phyloP scores from a whole-genome alignment of 306 rosid species.

The Gillenia trifoliata region DNA sequence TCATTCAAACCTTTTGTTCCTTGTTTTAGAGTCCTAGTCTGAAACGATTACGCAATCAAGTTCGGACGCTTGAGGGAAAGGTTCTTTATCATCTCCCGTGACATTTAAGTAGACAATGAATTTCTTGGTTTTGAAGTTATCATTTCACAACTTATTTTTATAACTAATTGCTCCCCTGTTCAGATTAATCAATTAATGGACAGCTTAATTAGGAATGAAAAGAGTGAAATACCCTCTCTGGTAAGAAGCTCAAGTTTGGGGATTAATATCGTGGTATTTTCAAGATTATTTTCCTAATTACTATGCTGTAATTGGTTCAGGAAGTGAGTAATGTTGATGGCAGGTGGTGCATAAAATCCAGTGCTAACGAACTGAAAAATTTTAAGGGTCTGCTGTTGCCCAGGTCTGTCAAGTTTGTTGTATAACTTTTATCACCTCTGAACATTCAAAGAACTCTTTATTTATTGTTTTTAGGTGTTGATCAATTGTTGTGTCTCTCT shows the following conservation, averaged over 20 bases:
- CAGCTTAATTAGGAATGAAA: constrained; percentile 54
- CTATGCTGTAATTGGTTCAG: constrained; percentile 41
- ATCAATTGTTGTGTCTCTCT: not conserved
- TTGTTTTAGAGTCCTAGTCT: constrained; percentile 59
- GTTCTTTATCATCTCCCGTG: constrained; percentile 22
- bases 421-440: constrained; percentile 18
- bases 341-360: constrained; percentile 83
- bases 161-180: constrained; percentile 13
- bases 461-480: constrained; percentile 9
- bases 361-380: constrained; percentile 47
- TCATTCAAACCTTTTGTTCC: constrained; percentile 8
- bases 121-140: not conserved
- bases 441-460: constrained; percentile 17
- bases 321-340: constrained; percentile 78
- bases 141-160: not conserved
- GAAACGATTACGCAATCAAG: constrained; percentile 63
- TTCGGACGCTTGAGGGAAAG: constrained; percentile 69
- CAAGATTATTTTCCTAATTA: constrained; percentile 24
- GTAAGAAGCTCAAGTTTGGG: constrained; percentile 47
- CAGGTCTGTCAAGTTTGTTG: constrained; percentile 51
- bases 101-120: not conserved
- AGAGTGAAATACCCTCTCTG: constrained; percentile 48
- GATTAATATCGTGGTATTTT: constrained; percentile 9
- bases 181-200: constrained; percentile 79
- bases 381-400: constrained; percentile 71